Evolutionary conservation across 805 yeast species (phyloP).

Genomic region (Lipomyces sp.): DNA sequence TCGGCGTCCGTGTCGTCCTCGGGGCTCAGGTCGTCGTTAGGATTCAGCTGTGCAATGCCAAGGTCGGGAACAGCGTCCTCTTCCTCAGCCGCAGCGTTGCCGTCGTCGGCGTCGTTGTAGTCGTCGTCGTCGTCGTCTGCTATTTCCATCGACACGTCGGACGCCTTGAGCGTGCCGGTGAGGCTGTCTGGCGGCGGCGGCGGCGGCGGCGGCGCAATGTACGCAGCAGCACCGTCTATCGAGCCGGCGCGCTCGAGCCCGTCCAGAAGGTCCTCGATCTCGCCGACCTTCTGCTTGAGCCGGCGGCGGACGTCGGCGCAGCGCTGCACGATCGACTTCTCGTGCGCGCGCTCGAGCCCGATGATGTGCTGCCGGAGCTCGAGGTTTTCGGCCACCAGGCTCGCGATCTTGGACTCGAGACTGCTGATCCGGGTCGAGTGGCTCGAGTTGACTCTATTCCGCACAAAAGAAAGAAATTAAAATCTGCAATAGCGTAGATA

Average conservation of each 20-base stretch:
- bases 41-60: neutral
- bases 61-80: no score
- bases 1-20: neutral
- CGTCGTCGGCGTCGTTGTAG: no score
- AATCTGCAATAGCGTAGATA: neutral
- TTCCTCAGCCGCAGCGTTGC: no score
- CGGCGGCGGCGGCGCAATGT: no score
- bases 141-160: neutral
- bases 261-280: constrained; percentile 13
- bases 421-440: constrained; percentile 24
- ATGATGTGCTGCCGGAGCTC: constrained; percentile 23
- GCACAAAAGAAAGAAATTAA: neutral
- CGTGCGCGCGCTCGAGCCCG: constrained; percentile 15
- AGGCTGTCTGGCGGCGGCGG: no score
- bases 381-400: constrained; percentile 22
- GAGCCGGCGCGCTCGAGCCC: constrained; percentile 3
- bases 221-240: no score
- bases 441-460: constrained; percentile 26
- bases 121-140: neutral
- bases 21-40: no score
- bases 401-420: constrained; percentile 20
- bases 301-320: constrained; percentile 9
- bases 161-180: no score
- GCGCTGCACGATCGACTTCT: constrained; percentile 7
- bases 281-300: constrained; percentile 14